Percentiles rank a stretch among this genome's conserved stretches.
Conservation (phyloP, 805 yeast species). For the Ogataea degrootiae region DNA sequence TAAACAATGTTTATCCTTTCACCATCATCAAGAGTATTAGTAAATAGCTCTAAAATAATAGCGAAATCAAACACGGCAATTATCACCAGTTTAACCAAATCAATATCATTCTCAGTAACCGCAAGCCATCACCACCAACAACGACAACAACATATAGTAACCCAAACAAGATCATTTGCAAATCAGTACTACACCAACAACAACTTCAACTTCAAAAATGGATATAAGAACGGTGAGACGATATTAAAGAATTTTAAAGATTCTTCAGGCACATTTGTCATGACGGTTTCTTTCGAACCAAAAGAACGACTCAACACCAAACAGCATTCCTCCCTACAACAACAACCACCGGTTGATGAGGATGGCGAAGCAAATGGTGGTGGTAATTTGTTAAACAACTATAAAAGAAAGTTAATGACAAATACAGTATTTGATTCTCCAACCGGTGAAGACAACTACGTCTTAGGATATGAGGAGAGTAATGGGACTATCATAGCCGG, state of each 20-base stretch:
- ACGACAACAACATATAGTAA: not conserved
- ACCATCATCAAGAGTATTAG: too few species aligned
- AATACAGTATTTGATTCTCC: slow-evolving; percentile 40
- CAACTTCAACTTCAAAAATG: slow-evolving; percentile 24
- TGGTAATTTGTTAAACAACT: slow-evolving; percentile 25
- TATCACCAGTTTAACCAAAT: too few species aligned
- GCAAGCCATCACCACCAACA: not conserved
- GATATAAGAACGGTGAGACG: slow-evolving; percentile 27
- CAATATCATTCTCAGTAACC: not conserved
- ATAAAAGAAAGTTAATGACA: slow-evolving; percentile 20
- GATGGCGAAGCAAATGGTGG: slow-evolving; percentile 21
- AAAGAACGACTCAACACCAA: slow-evolving; percentile 44
- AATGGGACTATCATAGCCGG: slow-evolving; percentile 53
- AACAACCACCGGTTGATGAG: slow-evolving; percentile 24
- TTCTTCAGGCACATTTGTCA: slow-evolving; percentile 38
- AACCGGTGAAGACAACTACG: slow-evolving; percentile 75
- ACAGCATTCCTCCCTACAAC: too few species aligned
- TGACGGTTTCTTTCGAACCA: slow-evolving; percentile 71
- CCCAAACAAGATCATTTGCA: slow-evolving; percentile 13
- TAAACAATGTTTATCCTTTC: too few species aligned
- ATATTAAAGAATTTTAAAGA: slow-evolving; percentile 22
- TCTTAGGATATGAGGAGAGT: slow-evolving; percentile 39
- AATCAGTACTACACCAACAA: slow-evolving; percentile 15
- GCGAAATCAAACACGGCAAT: too few species aligned
- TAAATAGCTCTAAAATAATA: too few species aligned